Conservation (phyloP, 805 yeast species). For the Pichia sporocuriosa region DNA sequence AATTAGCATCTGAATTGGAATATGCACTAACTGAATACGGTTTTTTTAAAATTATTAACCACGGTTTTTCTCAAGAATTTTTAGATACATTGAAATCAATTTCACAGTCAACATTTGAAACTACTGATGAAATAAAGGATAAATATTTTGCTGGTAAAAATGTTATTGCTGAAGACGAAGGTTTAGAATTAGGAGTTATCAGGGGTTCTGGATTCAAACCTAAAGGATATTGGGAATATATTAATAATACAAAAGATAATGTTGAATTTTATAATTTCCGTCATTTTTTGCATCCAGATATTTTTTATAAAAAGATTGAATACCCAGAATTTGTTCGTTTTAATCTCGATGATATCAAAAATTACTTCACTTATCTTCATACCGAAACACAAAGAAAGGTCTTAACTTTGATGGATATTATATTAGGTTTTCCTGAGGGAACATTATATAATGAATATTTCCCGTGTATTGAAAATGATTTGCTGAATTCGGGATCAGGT, state of each 20-base stretch:
- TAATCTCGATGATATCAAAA: constrained; percentile 35
- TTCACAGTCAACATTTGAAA: constrained; percentile 35
- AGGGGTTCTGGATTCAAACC: constrained; percentile 45
- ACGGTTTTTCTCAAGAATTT: constrained; percentile 31
- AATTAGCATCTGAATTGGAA: constrained; percentile 34
- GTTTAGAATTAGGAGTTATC: constrained; percentile 35
- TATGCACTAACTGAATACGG: constrained; percentile 36
- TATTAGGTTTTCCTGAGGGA: constrained; percentile 43
- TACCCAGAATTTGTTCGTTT: constrained; percentile 37
- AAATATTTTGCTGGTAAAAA: constrained; percentile 34
- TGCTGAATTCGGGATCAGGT: constrained; percentile 33
- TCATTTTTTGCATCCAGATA: constrained; percentile 32
- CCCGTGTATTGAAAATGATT: constrained; percentile 28
- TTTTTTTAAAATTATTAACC: constrained; percentile 37
- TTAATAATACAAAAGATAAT: constrained; percentile 37
- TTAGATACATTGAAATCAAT: constrained; percentile 33
- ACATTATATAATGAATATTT: constrained; percentile 33
- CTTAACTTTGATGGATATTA: constrained; percentile 36
- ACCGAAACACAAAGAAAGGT: constrained; percentile 32
- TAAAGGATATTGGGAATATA: constrained; percentile 41
- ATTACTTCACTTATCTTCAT: constrained; percentile 36
- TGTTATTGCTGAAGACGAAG: constrained; percentile 22
- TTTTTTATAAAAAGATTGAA: constrained; percentile 23
- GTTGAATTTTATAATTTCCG: constrained; percentile 39
- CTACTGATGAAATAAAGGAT: constrained; percentile 34